Conservation (phyloP, 1,284 basidiomycete species). For the Meripilus lineatus region DNA sequence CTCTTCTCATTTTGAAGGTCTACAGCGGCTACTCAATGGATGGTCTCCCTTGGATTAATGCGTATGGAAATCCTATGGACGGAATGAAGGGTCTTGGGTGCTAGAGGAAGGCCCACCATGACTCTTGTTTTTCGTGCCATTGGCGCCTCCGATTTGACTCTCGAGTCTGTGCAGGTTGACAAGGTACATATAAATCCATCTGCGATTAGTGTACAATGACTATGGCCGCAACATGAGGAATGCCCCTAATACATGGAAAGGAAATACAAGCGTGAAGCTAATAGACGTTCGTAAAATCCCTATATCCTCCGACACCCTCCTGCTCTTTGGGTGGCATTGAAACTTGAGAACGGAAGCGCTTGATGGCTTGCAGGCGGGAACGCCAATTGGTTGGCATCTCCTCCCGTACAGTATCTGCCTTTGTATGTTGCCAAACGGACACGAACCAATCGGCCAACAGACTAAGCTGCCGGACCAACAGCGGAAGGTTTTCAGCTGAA, state of each 20-base stretch:
- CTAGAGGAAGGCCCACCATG: not conserved
- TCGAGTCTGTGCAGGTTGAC: too few species aligned
- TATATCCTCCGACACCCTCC: slow-evolving; percentile 30
- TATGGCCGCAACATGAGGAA: not conserved
- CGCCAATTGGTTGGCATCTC: slow-evolving; percentile 93
- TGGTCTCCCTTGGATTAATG: too few species aligned
- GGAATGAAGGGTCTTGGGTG: not conserved
- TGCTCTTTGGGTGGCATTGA: slow-evolving; percentile 21
- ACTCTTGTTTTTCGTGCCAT: too few species aligned
- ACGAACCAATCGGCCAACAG: slow-evolving; percentile 87
- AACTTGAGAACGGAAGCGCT: slow-evolving; percentile 46
- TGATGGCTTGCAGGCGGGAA: slow-evolving; percentile 73
- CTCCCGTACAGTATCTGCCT: slow-evolving; percentile 57
- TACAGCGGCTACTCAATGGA: too few species aligned
- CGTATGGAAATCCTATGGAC: too few species aligned
- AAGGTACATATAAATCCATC: not conserved
- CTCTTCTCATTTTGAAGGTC: too few species aligned
- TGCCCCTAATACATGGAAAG: slow-evolving; percentile 2
- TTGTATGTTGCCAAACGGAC: slow-evolving; percentile 74
- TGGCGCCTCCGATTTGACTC: too few species aligned
- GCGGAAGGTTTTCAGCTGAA: slow-evolving; percentile 77
- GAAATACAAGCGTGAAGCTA: slow-evolving; percentile 15
- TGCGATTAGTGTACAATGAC: not conserved
- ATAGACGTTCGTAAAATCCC: slow-evolving; percentile 36
- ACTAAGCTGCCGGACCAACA: slow-evolving; percentile 82